Evolutionary conservation across 129 eudicot genomes (phyloP).

Genomic region (Chrysanthemum lavandulifolium): DNA sequence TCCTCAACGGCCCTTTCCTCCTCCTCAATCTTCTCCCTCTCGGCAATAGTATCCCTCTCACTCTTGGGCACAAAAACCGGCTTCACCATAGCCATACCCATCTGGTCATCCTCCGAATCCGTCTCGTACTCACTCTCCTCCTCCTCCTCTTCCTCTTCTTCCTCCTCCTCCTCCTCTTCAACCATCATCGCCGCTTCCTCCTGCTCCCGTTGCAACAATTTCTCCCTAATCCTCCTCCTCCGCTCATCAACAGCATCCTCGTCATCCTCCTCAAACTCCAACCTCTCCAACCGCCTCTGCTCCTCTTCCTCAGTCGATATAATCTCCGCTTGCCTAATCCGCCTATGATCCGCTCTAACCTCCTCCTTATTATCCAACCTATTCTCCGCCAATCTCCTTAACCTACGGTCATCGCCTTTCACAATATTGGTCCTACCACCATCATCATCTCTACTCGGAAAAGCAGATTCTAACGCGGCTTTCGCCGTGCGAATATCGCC

Average conservation of each 20-base stretch:
- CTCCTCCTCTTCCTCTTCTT: constrained; percentile 72
- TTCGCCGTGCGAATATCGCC: constrained; percentile 61
- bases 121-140: constrained; percentile 90
- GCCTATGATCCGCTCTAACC: constrained; percentile 77
- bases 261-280: constrained; percentile 83
- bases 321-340: constrained; percentile 93
- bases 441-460: constrained; percentile 51
- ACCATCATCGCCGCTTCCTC: constrained; percentile 62
- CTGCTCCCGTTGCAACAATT: constrained; percentile 58
- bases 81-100: constrained; percentile 77
- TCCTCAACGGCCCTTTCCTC: constrained; percentile 82
- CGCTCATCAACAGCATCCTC: constrained; percentile 85
- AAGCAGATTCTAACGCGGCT: constrained; percentile 65
- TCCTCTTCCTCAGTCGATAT: constrained; percentile 81
- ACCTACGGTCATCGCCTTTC: constrained; percentile 67
- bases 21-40: constrained; percentile 80
- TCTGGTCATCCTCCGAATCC: constrained; percentile 77
- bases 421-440: background rate
- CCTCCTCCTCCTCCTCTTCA: constrained; percentile 71
- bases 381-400: constrained; percentile 80
- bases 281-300: constrained; percentile 53
- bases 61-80: constrained; percentile 93
- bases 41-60: constrained; percentile 92
- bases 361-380: constrained; percentile 75
- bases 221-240: constrained; percentile 85